Evolutionary conservation across 2,329 filamentous ascomycete species (phyloP).

Genomic region (Ophiognomonia clavigignenti-juglandacearum): DNA sequence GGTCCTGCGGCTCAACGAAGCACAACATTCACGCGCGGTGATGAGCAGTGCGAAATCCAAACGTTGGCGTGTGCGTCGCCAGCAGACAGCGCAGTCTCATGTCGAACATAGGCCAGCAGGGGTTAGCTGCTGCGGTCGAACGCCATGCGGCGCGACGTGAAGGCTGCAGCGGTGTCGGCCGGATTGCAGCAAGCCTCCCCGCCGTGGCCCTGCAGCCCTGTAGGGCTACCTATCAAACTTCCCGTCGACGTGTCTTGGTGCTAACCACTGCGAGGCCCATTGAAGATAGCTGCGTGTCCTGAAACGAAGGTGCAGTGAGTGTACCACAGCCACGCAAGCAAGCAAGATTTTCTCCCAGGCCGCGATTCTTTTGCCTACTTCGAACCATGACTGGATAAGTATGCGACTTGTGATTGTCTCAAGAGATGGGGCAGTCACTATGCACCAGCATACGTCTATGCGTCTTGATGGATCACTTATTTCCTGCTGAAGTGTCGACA

Average conservation of each 20-base stretch:
- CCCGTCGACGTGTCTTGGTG: background rate
- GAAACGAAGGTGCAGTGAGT: too few relatives aligned
- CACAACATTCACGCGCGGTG: too few relatives aligned
- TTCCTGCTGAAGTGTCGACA: background rate
- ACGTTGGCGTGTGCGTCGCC: too few relatives aligned
- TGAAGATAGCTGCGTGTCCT: conserved; percentile 13
- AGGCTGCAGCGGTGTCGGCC: conserved; percentile 9
- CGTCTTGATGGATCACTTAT: too few relatives aligned
- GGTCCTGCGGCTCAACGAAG: conserved; percentile 1
- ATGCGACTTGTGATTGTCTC: too few relatives aligned
- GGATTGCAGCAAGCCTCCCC: too few relatives aligned
- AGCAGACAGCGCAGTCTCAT: background rate
- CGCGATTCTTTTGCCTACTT: too few relatives aligned
- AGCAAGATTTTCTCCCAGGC: too few relatives aligned
- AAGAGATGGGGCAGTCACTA: too few relatives aligned
- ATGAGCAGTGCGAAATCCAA: too few relatives aligned
- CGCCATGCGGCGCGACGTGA: background rate
- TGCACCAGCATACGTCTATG: background rate
- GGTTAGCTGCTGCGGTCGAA: background rate
- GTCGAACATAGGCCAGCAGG: background rate
- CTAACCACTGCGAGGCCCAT: conserved; percentile 5
- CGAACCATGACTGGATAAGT: too few relatives aligned
- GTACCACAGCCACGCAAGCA: too few relatives aligned
- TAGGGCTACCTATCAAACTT: background rate
- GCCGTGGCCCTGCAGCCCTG: conserved; percentile 5